Evolutionary conservation across 345 rosid species (phyloP), one percentile per base, ranked within the genome.

Genomic region (Eucalyptus regnans): DNA sequence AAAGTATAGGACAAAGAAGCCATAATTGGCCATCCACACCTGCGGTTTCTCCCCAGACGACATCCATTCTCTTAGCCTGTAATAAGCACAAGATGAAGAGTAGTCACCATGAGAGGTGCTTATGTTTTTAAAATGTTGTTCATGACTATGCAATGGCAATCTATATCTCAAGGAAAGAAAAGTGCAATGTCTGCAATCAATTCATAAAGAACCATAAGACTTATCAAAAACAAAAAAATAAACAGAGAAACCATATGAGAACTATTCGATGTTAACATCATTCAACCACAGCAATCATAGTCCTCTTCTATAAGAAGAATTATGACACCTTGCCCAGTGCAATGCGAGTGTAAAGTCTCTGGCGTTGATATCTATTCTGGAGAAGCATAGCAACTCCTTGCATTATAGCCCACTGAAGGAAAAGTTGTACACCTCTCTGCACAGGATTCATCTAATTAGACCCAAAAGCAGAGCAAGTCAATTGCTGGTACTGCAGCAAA

Each of bases 311-410:
- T 29, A 31, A n/a, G 54, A 31, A 86, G 37, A 86, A 18, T 86
- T 23, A 27, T 50, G 83, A 41, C 88, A 97, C 99, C 99, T 98
- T 98, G 91, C 99, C 99, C 89, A 98, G 89, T 11, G 99, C 99
- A 87, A 98, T 98, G 86, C 99, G 99, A 86, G 99, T 98, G 92
- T 98, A 98, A 86, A 97, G 95, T 92, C 99, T 95, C 92, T 97
- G 99, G 86, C 99, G 99, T 90, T 98, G 99, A 93, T 98, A 98
- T 95, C 99, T 93, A 87, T 98, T 98, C 91, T 97, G 99, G 20
- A 98, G 95, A 91, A 98, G 99, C 99, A 98, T 97, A 29, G 99
- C 97, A 52, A 97, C 96, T 89, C 99, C 99, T 96, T 98, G 99
- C 99, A 98, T 93, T 94, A 98, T 98, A 90, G 99, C 99, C 99